Percentiles rank a stretch among this genome's conserved stretches.
Conservation (phyloP, 2,329 filamentous ascomycete genomes). For the Hypoxylon sp. region DNA sequence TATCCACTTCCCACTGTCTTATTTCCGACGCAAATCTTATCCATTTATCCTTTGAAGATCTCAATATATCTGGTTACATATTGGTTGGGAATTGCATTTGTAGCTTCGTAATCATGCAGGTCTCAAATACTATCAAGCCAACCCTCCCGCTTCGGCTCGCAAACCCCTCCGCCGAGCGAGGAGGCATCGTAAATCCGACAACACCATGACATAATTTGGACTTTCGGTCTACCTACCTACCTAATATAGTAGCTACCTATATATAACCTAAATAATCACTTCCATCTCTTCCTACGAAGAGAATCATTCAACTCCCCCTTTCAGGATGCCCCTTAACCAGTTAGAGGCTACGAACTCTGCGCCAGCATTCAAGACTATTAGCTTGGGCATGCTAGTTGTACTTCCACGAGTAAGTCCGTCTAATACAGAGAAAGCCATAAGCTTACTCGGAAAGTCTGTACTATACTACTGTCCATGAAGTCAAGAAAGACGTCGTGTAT, state of each 20-base stretch:
- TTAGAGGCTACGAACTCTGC: background rate
- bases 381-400: background rate
- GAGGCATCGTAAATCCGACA: conserved; percentile 16
- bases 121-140: background rate
- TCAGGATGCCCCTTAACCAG: background rate
- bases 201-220: background rate
- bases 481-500: background rate
- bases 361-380: background rate
- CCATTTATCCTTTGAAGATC: background rate
- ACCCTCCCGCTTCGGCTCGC: background rate
- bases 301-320: background rate
- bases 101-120: background rate
- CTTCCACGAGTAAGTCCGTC: background rate
- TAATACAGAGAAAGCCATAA: background rate
- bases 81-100: background rate
- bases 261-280: background rate
- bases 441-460: background rate
- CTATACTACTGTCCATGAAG: background rate
- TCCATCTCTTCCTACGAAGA: background rate
- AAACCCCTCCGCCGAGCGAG: conserved; percentile 3
- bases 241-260: background rate
- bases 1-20: background rate
- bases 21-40: background rate
- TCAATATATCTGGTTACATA: background rate
- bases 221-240: background rate